Percentiles rank a stretch among this genome's conserved stretches.
Evolutionary conservation across 2,329 filamentous ascomycete species (phyloP).

Genomic region (Pyrenophora tritici-repentis): DNA sequence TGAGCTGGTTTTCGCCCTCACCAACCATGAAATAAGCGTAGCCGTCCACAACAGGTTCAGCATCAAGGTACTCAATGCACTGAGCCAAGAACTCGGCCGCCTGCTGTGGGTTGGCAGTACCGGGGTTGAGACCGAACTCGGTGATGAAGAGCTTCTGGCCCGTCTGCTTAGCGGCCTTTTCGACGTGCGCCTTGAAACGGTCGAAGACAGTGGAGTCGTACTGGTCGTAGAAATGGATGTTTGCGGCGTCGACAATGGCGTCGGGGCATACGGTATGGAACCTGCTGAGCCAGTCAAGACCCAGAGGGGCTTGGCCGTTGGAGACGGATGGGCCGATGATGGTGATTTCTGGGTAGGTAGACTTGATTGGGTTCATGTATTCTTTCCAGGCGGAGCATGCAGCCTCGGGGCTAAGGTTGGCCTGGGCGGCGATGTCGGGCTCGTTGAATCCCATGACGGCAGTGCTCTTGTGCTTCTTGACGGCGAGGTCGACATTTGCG

Average conservation of each 20-base stretch:
- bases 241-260: slow-evolving; percentile 43
- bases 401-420: slow-evolving; percentile 39
- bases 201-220: slow-evolving; percentile 34
- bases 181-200: slow-evolving; percentile 49
- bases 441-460: slow-evolving; percentile 50
- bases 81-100: slow-evolving; percentile 43
- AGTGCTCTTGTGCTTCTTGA: slow-evolving; percentile 32
- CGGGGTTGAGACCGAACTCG: slow-evolving; percentile 45
- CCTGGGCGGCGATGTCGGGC: slow-evolving; percentile 40
- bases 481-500: slow-evolving; percentile 49
- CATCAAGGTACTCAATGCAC: slow-evolving; percentile 43
- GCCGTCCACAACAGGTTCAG: slow-evolving; percentile 34
- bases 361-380: slow-evolving; percentile 41
- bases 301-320: slow-evolving; percentile 31
- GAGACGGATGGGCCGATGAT: slow-evolving; percentile 44
- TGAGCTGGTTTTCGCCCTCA: slow-evolving; percentile 37
- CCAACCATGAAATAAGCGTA: slow-evolving; percentile 49
- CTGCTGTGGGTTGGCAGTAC: slow-evolving; percentile 34
- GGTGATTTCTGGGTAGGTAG: slow-evolving; percentile 35
- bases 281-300: slow-evolving; percentile 39
- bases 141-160: slow-evolving; percentile 46
- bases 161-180: slow-evolving; percentile 35
- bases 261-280: slow-evolving; percentile 43
- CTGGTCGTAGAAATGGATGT: slow-evolving; percentile 49
- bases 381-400: slow-evolving; percentile 41